Evolutionary conservation across 177 flowering plant species (phyloP), one percentile per base, ranked within the genome.

Genomic region (Vitis hybrid): DNA sequence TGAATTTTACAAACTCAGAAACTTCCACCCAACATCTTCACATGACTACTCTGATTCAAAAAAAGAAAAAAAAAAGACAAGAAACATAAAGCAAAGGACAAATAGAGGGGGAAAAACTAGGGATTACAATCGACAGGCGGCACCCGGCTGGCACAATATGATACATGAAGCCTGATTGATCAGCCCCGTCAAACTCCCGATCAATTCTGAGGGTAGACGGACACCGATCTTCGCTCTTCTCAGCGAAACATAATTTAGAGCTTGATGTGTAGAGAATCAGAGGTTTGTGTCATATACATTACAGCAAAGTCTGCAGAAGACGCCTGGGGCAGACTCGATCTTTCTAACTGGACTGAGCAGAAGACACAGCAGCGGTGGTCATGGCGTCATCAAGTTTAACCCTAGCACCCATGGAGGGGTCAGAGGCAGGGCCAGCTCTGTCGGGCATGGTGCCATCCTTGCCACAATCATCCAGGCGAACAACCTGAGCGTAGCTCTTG

Each of bases 401-500:
- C 62, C 73, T 67, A 12, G 60, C 59, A 50, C 77, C 74, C 11
- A 66, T 21, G 13, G 78, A n/a, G 10, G 67, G 71, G 65, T 74
- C 72, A 3, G 81, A 13, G 1, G 56, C 75, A 56, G 84, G 56
- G 62, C 60, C 75, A 17, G 69, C 64, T 69, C 77, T 85, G 18
- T 81, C 87, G 27, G 65, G 30, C 27, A 63, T 66, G 9, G 51
- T 35, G 58, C 65, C 78, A 63, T 84, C 84, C 59, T 84, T 83
- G 11, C 70, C 66, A 63, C 70, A 65, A 32, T 89, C 91, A 6
- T 88, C 92, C 82, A 91, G 66, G 64, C 81, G 77, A 13, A 91
- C 86, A 68, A 75, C 91, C 76, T 86, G 86, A 14, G 86, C 89
- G 67, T 85, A 85, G 70, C 84, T 88, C 77, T 80, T 86, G 3